Conservation (phyloP, 768 basidiomycete species). For the Postia placenta region DNA sequence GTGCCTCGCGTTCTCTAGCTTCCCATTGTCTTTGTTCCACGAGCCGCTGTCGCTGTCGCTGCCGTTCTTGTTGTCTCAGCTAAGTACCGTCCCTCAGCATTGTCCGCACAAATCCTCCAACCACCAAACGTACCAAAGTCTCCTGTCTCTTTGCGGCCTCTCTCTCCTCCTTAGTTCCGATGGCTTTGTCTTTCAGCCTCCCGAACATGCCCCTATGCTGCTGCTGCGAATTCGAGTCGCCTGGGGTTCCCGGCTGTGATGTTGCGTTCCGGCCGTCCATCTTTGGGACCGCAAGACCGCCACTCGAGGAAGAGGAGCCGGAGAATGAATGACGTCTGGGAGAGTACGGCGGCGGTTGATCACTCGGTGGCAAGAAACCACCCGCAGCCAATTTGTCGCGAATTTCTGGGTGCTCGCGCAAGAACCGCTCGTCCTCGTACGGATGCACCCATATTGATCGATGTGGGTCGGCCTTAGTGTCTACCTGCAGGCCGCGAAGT, state of each 20-base stretch:
- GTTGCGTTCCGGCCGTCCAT: neutral
- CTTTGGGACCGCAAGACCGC: slow-evolving; percentile 8
- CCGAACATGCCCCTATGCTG: slow-evolving; percentile 50
- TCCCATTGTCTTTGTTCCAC: too few species aligned
- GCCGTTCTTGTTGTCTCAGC: slow-evolving; percentile 13
- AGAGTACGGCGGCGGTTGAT: slow-evolving; percentile 19
- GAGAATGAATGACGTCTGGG: slow-evolving; percentile 23
- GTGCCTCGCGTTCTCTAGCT: too few species aligned
- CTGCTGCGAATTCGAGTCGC: slow-evolving; percentile 7
- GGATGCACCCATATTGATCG: slow-evolving; percentile 72
- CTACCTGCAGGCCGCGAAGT: slow-evolving; percentile 37
- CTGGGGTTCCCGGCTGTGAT: slow-evolving; percentile 16
- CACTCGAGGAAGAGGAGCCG: slow-evolving; percentile 9
- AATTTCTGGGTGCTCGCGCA: slow-evolving; percentile 47
- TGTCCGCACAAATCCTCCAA: neutral
- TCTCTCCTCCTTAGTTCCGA: slow-evolving; percentile 60
- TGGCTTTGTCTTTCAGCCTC: slow-evolving; percentile 56
- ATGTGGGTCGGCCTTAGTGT: slow-evolving; percentile 56
- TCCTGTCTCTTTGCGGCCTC: slow-evolving; percentile 33
- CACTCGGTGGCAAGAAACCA: slow-evolving; percentile 8
- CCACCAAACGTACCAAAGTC: slow-evolving; percentile 12
- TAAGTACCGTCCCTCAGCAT: neutral
- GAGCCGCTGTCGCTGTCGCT: slow-evolving; percentile 12
- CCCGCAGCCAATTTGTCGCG: slow-evolving; percentile 28
- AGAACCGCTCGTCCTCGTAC: slow-evolving; percentile 59